A percentile compares a stretch with the other conserved stretches of the same genome.
These are phyloP conservation scores for Aphanocladium album DNA, from an alignment of 2,329 filamentous ascomycete species.

Conservation along the genomic window DNA sequence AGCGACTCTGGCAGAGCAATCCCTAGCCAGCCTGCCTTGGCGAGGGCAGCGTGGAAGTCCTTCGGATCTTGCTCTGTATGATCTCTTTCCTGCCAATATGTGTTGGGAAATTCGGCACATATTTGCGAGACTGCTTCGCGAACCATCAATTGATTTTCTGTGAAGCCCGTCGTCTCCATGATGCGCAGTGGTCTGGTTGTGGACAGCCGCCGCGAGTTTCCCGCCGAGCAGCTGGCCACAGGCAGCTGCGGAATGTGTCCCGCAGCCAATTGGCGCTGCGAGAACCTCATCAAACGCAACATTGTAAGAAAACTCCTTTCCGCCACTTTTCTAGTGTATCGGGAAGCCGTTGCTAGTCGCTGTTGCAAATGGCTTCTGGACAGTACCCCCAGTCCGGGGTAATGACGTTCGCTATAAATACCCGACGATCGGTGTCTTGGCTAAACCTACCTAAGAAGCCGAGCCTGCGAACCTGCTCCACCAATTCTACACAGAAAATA, in stretches of 20 bases:
- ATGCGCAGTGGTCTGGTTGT: conserved; percentile 34
- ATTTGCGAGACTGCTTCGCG: conserved; percentile 64
- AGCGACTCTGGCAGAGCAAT: conserved; percentile 71
- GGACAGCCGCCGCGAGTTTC: conserved; percentile 29
- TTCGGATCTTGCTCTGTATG: conserved; percentile 65
- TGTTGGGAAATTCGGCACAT: conserved; percentile 65
- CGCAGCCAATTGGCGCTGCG: neutral
- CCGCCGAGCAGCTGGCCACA: neutral
- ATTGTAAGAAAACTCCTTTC: neutral
- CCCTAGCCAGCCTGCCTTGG: conserved; percentile 73
- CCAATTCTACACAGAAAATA: too few relatives aligned
- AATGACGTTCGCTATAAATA: neutral
- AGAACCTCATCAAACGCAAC: neutral
- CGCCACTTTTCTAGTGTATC: neutral
- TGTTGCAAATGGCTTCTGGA: neutral
- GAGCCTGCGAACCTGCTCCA: neutral
- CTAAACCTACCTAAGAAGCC: neutral
- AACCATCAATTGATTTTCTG: conserved; percentile 66
- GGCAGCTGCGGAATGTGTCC: neutral
- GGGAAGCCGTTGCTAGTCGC: neutral
- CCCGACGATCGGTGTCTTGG: neutral
- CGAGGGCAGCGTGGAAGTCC: conserved; percentile 70
- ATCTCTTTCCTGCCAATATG: conserved; percentile 73
- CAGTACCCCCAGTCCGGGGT: neutral
- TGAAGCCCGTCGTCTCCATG: conserved; percentile 71